Evolutionary conservation across 805 yeast species (phyloP), one percentile per base, ranked within the genome.

Genomic region (Isabelozyma heimii): DNA sequence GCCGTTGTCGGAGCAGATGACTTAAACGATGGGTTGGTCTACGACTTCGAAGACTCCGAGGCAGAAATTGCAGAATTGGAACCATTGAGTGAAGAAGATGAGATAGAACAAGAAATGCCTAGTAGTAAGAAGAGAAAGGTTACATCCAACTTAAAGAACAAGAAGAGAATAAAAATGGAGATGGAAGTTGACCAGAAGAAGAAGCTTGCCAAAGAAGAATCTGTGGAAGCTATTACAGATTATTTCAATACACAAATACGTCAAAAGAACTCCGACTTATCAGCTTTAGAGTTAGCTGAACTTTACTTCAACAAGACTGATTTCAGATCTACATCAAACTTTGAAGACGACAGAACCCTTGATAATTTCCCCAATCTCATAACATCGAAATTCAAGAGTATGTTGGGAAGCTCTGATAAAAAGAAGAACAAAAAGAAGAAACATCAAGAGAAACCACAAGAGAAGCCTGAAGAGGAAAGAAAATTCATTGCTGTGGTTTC

Each of bases 221-320:
- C 80, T 5, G 75, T 89, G 0, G 85, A 81, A 4, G 68, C 78
- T 10, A 80, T 91, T 40, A 81, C 85, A 1, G 96, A 90, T 54
- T 80, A 73, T 55, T 73, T 91, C 45, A 85, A 90, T 26, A 67
- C 77, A 8, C 70, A 80, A 52, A 73, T 87, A n/a, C 72, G 87
- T 42, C 77, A 74, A 49, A 72, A 77, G 52, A 79, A 86, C 59
- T 79, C 84, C 12, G 85, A 87, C 52, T 73, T 89, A 33, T 84
- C 95, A 20, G 81, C 89, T 3, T 67, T 91, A 48, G 97, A 91
- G 62, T 74, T 89, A 50, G 72, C 82, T 16, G 96, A 88, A 43
- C 57, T 79, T 45, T 84, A 84, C 58, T 70, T 83, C 63, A 73
- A 77, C 64, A 81, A 81, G 62, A 52, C 70, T 5, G 78, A 81